Evolutionary conservation across 139 green algal genomes (phyloP).

Genomic region (Chlamydomonas eustigma): DNA sequence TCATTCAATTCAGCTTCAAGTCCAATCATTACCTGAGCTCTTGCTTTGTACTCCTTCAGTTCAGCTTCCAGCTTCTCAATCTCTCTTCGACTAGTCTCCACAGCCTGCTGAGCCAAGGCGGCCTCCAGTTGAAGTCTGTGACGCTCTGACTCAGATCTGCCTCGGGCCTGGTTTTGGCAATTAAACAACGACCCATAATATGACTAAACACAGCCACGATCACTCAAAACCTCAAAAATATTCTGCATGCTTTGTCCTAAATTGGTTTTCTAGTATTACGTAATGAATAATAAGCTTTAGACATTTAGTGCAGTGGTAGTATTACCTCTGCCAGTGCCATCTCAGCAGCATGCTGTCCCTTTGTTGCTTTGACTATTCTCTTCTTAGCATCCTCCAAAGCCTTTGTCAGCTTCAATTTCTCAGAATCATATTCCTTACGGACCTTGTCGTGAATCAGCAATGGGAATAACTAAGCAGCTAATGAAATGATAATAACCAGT

Average conservation of each 20-base stretch:
- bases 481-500: too few species aligned
- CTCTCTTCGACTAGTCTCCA: slow-evolving; percentile 24
- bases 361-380: slow-evolving; percentile 36
- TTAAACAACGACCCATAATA: too few species aligned
- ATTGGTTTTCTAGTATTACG: too few species aligned
- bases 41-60: slow-evolving; percentile 43
- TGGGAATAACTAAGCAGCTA: too few species aligned
- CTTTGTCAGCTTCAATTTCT: slow-evolving; percentile 13
- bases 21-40: too few species aligned
- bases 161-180: slow-evolving; percentile 23
- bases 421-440: slow-evolving; percentile 26
- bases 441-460: not conserved
- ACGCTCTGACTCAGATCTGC: slow-evolving; percentile 28
- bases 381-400: slow-evolving; percentile 45
- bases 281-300: too few species aligned
- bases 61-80: slow-evolving; percentile 36
- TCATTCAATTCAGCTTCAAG: too few species aligned
- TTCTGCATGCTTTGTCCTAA: too few species aligned
- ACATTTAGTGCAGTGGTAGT: too few species aligned
- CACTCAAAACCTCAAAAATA: too few species aligned
- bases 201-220: too few species aligned
- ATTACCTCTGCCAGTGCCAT: slow-evolving; percentile 36
- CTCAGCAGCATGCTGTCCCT: slow-evolving; percentile 48
- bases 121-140: slow-evolving; percentile 21
- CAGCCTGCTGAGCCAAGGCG: slow-evolving; percentile 22